phyloP scores from a whole-genome alignment of 148 eudicot species.

The Rhododendron ferrugineum region DNA sequence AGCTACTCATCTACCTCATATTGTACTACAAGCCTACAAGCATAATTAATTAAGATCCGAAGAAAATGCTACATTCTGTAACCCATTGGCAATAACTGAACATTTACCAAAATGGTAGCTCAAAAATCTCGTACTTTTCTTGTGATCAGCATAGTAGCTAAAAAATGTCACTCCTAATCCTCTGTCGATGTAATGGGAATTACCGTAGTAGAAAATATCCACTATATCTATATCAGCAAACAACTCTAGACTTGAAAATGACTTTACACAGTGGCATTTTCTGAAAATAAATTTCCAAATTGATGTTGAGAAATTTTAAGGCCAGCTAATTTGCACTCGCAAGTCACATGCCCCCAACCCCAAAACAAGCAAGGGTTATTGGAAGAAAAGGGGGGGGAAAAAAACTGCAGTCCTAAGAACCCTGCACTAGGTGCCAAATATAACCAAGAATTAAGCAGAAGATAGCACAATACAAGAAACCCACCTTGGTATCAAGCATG shows the following conservation, averaged over 20 bases:
- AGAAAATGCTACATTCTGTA: not conserved
- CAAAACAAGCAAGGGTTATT: not conserved
- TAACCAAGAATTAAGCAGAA: not conserved
- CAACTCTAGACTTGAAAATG: not conserved
- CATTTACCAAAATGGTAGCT: not conserved
- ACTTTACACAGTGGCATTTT: not conserved
- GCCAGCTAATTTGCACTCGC: not conserved
- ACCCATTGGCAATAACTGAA: not conserved
- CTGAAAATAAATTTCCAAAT: not conserved
- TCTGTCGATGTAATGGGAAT: not conserved
- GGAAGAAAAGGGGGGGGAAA: not conserved
- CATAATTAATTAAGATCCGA: not conserved
- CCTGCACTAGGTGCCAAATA: not conserved
- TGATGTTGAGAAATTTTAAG: not conserved
- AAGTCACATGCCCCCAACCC: not conserved
- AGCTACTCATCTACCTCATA: not conserved
- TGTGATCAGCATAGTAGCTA: not conserved
- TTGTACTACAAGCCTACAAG: not conserved
- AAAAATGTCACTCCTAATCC: not conserved
- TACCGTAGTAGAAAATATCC: not conserved
- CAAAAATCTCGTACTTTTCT: not conserved
- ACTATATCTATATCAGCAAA: not conserved
- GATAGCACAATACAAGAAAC: not conserved
- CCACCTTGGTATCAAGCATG: conserved; percentile 73
- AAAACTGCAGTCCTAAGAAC: not conserved